Base-by-base conservation (phyloP, 1,139 yeast species). In the Yamadazyma spencermartinsiae region DNA sequence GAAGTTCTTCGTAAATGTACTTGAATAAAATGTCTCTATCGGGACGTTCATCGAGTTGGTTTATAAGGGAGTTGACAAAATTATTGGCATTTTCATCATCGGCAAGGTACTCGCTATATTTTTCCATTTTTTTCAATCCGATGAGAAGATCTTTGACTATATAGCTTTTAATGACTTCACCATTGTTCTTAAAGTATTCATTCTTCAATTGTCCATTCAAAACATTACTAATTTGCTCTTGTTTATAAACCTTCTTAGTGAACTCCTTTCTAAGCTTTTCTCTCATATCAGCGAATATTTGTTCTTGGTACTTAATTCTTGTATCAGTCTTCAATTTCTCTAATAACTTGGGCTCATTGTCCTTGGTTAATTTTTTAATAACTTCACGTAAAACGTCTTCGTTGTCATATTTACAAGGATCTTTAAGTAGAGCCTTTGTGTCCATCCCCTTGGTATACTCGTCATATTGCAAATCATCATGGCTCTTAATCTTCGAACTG, bases 141-240 rank as follows among this genome's bases (percentile, higher is more conserved):
- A 49, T 42, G 16, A 61, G 35, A 9, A 55, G 38, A 20, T 56
- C 56, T 28, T 55, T 39, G 3, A 55, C 37, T 0, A 60, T 51
- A 31, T 44, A 49, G 11, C 52, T 42, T 33, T 52, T 45, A 23
- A 66, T 37, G 1, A 42, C 42, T 4, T 45, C 40, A 17, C 40
- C 36, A 42, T 63, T 47, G 5, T 44, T 37, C 27, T 42, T 40
- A 18, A 55, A 42, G 44, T 51, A 65, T 7, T 55, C 48, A 5
- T 45, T 43, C 36, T 52, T 51, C 43, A 62, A 44, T 23, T 54
- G 52, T 20, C 54, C 54, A 40, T 58, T 52, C 13, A 61, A 37
- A 7, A 46, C 43, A 40, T 44, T 55, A 8, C 58, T 48, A 8
- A 59, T 39, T 19, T 45, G 40, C 34, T 51, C 49, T 33, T 54